phyloP scores from a whole-genome alignment of 2,329 filamentous ascomycete genomes.

The Botrytis fabae region DNA sequence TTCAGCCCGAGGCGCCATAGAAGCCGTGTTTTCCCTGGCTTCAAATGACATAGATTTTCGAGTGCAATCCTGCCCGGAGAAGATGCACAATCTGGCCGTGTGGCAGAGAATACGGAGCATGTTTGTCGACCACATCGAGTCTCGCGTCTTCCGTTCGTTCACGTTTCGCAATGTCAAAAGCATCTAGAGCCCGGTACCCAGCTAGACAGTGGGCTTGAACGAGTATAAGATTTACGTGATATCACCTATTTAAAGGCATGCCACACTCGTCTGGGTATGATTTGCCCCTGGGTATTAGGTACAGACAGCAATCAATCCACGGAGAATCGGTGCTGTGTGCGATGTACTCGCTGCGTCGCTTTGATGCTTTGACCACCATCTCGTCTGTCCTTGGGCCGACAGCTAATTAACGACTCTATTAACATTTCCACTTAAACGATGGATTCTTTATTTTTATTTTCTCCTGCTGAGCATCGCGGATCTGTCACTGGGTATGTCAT shows the following conservation, averaged over 20 bases:
- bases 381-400: not conserved
- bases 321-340: not conserved
- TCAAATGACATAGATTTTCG: not conserved
- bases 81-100: not conserved
- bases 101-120: not conserved
- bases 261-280: not conserved
- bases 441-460: not conserved
- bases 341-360: not conserved
- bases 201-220: not conserved
- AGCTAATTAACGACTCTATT: not conserved
- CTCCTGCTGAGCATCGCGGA: not conserved
- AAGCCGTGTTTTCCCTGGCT: not conserved
- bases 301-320: not conserved
- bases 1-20: not conserved
- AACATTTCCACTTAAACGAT: not conserved
- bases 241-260: not conserved
- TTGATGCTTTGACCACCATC: slow-evolving; percentile 7
- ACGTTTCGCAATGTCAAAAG: not conserved
- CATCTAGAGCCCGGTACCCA: not conserved
- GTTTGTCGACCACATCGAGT: not conserved
- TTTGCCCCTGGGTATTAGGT: not conserved
- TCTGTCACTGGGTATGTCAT: not conserved
- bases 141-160: slow-evolving; percentile 5
- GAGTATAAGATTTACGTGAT: slow-evolving; percentile 1
- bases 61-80: not conserved